Evolutionary conservation across 495 filamentous ascomycete species (phyloP).

Genomic region (Lophiotrema nucula): DNA sequence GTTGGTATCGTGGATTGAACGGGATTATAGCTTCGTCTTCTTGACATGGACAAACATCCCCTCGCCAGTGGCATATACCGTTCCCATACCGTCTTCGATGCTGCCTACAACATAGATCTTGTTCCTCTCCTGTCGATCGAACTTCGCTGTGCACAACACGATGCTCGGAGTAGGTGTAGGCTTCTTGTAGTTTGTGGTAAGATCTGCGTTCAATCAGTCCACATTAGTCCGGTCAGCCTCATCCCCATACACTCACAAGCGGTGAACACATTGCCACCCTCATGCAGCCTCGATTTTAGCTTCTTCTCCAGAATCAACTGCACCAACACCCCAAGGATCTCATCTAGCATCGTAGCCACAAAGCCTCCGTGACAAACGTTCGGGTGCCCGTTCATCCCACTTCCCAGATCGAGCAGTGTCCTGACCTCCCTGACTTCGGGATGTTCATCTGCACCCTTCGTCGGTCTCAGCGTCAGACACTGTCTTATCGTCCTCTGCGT

Average conservation of each 20-base stretch:
- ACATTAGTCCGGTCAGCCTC: neutral
- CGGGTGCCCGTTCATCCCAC: conserved; percentile 58
- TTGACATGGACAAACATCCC: conserved; percentile 40
- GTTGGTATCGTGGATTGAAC: no score
- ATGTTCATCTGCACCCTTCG: neutral
- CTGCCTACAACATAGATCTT: conserved; percentile 40
- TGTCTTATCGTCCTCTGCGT: conserved; percentile 50
- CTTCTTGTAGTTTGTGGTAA: conserved; percentile 56
- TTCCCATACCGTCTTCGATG: conserved; percentile 38
- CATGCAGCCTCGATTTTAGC: conserved; percentile 15
- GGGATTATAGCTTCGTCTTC: conserved; percentile 42
- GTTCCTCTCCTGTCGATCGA: conserved; percentile 36
- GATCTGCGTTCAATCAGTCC: conserved; percentile 25
- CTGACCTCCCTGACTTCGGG: conserved; percentile 10
- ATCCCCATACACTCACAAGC: conserved; percentile 39
- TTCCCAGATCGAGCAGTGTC: conserved; percentile 51
- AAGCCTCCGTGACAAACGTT: conserved; percentile 61
- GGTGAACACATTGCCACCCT: conserved; percentile 45
- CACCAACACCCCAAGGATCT: conserved; percentile 53
- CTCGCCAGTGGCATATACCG: conserved; percentile 39
- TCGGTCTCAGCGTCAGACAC: conserved; percentile 49
- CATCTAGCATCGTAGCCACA: conserved; percentile 59
- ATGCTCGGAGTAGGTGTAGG: conserved; percentile 55
- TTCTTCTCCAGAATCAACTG: conserved; percentile 45
- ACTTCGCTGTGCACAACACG: conserved; percentile 50